Evolutionary conservation across 2,329 filamentous ascomycete species (phyloP).

Genomic region (Scedosporium apiospermum): DNA sequence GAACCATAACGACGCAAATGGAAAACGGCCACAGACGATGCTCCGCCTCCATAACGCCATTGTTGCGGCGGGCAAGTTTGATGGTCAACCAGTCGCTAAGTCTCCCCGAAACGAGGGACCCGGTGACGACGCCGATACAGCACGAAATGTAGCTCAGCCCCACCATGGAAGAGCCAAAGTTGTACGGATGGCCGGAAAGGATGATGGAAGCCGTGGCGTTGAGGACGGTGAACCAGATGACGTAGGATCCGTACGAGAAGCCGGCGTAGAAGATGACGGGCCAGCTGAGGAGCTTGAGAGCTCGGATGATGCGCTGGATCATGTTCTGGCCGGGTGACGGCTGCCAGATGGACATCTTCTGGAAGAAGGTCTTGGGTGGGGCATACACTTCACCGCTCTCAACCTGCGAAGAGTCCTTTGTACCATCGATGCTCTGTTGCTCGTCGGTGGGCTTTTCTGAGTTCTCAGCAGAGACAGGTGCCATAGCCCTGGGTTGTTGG

Average conservation of each 20-base stretch:
- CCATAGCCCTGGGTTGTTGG: not conserved
- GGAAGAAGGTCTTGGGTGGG: constrained; percentile 27
- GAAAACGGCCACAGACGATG: constrained; percentile 22
- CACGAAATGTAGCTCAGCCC: constrained; percentile 17
- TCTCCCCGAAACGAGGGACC: constrained; percentile 18
- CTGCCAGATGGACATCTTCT: constrained; percentile 31
- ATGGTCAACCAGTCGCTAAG: constrained; percentile 22
- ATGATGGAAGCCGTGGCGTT: constrained; percentile 22
- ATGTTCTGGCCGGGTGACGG: constrained; percentile 23
- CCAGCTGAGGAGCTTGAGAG: constrained; percentile 26
- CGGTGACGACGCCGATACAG: constrained; percentile 12
- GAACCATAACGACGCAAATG: constrained; percentile 26
- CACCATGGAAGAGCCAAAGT: constrained; percentile 20
- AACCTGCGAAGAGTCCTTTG: not conserved
- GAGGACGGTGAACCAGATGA: constrained; percentile 25
- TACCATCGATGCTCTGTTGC: not conserved
- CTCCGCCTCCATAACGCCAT: constrained; percentile 23
- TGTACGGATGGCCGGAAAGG: constrained; percentile 22
- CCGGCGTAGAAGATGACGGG: constrained; percentile 30
- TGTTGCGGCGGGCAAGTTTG: constrained; percentile 21
- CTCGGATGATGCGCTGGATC: constrained; percentile 25
- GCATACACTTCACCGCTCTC: constrained; percentile 7
- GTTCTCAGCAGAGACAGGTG: not conserved
- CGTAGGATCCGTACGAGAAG: constrained; percentile 23
- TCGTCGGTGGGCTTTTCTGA: constrained; percentile 2